Percentiles rank a stretch among this genome's conserved stretches.
These are phyloP conservation scores for Candida tetrigidarum DNA, from an alignment of 1,139 yeast species.

Conservation along the genomic window DNA sequence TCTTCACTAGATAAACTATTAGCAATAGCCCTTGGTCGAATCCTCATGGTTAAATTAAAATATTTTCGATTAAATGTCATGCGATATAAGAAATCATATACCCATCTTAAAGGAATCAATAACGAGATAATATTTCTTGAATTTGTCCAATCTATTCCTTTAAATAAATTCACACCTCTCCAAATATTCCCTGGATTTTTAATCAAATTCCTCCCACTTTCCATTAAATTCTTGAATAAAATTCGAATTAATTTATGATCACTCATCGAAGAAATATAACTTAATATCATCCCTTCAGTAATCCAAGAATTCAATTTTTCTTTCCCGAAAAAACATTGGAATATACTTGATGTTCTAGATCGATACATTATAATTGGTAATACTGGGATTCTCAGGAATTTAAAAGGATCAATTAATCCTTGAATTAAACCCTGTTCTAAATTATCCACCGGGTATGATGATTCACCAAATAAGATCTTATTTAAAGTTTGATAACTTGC, in stretches of 20 bases:
- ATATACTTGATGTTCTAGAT: slow-evolving; percentile 41
- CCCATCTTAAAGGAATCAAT: slow-evolving; percentile 40
- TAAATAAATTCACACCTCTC: slow-evolving; percentile 20
- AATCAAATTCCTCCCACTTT: slow-evolving; percentile 1
- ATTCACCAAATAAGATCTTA: slow-evolving; percentile 24
- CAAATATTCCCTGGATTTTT: slow-evolving; percentile 7
- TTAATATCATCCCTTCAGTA: slow-evolving; percentile 40
- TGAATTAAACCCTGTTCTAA: slow-evolving; percentile 38
- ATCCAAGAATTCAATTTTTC: slow-evolving; percentile 27
- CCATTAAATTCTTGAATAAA: slow-evolving; percentile 19
- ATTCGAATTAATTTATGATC: slow-evolving; percentile 33
- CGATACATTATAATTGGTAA: slow-evolving; percentile 46
- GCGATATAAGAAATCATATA: slow-evolving; percentile 42
- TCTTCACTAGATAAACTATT: slow-evolving; percentile 32
- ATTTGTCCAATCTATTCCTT: slow-evolving; percentile 34
- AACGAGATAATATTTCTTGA: slow-evolving; percentile 37
- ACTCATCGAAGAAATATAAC: slow-evolving; percentile 45
- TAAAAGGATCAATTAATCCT: slow-evolving; percentile 44
- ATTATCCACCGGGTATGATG: slow-evolving; percentile 28
- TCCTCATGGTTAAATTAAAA: slow-evolving; percentile 36
- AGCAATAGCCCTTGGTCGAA: slow-evolving; percentile 42
- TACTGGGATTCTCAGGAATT: slow-evolving; percentile 44
- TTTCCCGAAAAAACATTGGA: slow-evolving; percentile 30
- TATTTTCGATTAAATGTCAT: slow-evolving; percentile 50
- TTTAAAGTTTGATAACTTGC: slow-evolving; percentile 20